Evolutionary conservation across 2,329 filamentous ascomycete species (phyloP), one percentile per base, ranked within the genome.

Genomic region (Coniochaeta sp.): DNA sequence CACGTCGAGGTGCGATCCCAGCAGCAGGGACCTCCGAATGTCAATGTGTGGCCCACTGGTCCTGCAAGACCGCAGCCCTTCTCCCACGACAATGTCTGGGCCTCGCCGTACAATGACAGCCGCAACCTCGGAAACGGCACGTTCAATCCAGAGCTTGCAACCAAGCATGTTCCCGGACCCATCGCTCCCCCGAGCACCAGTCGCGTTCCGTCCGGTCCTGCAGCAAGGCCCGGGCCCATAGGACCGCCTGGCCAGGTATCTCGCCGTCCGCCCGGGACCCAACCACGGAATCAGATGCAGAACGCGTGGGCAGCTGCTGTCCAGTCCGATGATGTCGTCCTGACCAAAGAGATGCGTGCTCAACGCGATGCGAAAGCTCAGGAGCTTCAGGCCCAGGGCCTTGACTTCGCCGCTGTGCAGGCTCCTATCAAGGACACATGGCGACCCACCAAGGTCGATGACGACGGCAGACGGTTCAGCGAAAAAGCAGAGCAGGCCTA

Each of bases 91-190:
- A 90, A 88, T 68, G 87, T 92, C 19, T 93, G 89, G 89, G 89
- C 86, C 19, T 85, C 88, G 50, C 87, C 86, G n/a, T 84, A 85
- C 59, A 87, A 83, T 66, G 86, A 90, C 65, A 26, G 6, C 19
- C 82, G 86, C 59, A 86, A 84, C 12, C 84, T 93, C 22, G 89
- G 89, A 3, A 93, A 93, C 70, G 89, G 89, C 50, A 91, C 89
- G 0, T 93, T 93, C 67, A 85, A 83, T 60, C 79, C 84, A 14
- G 84, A 86, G 65, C 78, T 88, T 3, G 64, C 71, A 9, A 66
- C 64, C 62, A 73, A 68, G 42, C 30, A 65, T 22, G 69, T 67
- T 65, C 81, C 81, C 1, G 74, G 79, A 0, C 83, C 76, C 6
- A 78, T 79, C 55, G 76, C 69, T 0, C 76, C 76, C 1, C 72